phyloP scores from a whole-genome alignment of 768 basidiomycete genomes.

The Lentinula sp. region DNA sequence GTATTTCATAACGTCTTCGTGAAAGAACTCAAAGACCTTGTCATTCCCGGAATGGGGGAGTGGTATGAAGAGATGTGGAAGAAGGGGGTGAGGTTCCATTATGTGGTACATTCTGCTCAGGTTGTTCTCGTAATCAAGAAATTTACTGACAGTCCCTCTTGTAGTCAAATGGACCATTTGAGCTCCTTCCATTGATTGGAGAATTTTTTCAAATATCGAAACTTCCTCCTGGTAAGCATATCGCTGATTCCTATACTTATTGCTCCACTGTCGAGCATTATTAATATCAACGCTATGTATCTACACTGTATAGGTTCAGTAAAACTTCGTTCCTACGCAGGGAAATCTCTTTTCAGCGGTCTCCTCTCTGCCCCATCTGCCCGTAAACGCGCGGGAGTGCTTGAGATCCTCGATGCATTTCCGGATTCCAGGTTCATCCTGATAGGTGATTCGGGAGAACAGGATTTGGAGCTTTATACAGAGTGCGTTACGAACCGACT shows the following conservation, averaged over 20 bases:
- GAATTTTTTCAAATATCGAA: conserved; percentile 69
- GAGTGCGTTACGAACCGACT: conserved; percentile 27
- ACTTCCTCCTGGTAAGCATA: conserved; percentile 52
- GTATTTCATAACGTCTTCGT: conserved; percentile 93
- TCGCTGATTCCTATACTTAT: neutral
- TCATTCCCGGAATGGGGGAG: conserved; percentile 78
- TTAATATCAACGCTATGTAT: neutral
- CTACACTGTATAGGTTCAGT: conserved; percentile 49
- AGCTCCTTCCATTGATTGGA: conserved; percentile 71
- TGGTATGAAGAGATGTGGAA: conserved; percentile 71
- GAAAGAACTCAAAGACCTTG: conserved; percentile 68
- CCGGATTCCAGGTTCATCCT: conserved; percentile 73
- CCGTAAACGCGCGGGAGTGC: conserved; percentile 75
- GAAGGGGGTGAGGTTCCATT: conserved; percentile 76
- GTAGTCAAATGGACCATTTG: conserved; percentile 86
- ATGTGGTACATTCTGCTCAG: conserved; percentile 57
- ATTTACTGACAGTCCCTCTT: neutral
- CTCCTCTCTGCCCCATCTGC: conserved; percentile 21
- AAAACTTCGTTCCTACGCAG: conserved; percentile 80
- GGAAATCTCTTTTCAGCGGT: conserved; percentile 76
- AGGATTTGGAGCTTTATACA: conserved; percentile 89
- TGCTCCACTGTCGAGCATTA: too few species aligned
- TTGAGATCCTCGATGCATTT: conserved; percentile 75
- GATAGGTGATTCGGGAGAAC: conserved; percentile 91
- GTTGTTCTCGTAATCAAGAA: neutral